A percentile compares a stretch with the other conserved stretches of the same genome.
Evolutionary conservation across 352 stramenopile genomes (phyloP).

Genomic region (Globisporangium sylvaticum): DNA sequence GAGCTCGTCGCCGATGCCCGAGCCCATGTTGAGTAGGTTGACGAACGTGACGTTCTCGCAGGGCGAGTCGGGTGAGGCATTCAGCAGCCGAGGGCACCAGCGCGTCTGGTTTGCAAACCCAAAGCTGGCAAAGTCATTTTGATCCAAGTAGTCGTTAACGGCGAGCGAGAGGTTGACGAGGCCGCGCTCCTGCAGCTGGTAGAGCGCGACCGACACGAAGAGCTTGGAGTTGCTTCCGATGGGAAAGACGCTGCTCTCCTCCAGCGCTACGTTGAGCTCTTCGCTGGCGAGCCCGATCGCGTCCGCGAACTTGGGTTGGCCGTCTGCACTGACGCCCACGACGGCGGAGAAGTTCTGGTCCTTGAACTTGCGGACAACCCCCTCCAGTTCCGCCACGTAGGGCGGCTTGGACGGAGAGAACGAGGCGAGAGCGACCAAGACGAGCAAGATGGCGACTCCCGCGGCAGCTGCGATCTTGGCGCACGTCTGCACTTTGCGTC

Average conservation of each 20-base stretch:
- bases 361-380: background rate
- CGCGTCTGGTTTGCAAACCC: constrained; percentile 35
- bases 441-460: background rate
- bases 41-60: constrained; percentile 57
- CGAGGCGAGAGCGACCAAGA: background rate
- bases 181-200: constrained; percentile 51
- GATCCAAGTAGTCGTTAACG: constrained; percentile 32
- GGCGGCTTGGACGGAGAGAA: background rate
- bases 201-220: constrained; percentile 40
- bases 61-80: constrained; percentile 5
- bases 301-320: constrained; percentile 33
- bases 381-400: background rate
- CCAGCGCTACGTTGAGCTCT: constrained; percentile 35
- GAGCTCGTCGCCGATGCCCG: constrained; percentile 29
- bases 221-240: constrained; percentile 60
- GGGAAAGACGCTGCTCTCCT: constrained; percentile 40
- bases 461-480: background rate
- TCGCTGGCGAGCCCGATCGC: constrained; percentile 40
- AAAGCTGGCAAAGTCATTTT: constrained; percentile 40
- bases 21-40: constrained; percentile 55
- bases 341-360: constrained; percentile 38
- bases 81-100: constrained; percentile 38
- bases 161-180: constrained; percentile 30
- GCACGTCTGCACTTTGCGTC: background rate
- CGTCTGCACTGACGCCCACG: constrained; percentile 38